Conservation (phyloP, 371 early-diverging fungal genomes). For the Lichtheimia ramosa region DNA sequence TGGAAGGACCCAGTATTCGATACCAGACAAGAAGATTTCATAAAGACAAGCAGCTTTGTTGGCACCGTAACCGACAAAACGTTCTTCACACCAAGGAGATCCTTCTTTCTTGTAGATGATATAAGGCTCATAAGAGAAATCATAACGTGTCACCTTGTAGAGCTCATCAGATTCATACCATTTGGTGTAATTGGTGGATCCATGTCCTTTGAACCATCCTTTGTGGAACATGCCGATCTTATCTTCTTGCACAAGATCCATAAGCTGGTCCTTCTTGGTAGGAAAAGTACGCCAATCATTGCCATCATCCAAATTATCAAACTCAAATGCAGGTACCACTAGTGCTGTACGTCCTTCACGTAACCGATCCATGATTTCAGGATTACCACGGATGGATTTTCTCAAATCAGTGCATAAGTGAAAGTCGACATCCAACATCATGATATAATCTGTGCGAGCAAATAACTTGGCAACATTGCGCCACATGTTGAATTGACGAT, state of each 20-base stretch:
- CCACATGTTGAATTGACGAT: slow-evolving; percentile 69
- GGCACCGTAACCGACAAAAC: slow-evolving; percentile 70
- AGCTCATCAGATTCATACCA: slow-evolving; percentile 48
- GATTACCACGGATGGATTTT: slow-evolving; percentile 36
- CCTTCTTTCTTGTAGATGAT: slow-evolving; percentile 64
- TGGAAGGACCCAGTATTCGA: slow-evolving; percentile 66
- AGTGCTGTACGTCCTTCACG: slow-evolving; percentile 48
- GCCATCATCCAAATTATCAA: slow-evolving; percentile 49
- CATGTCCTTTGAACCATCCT: slow-evolving; percentile 56
- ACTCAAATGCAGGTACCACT: slow-evolving; percentile 66
- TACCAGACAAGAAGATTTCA: slow-evolving; percentile 65
- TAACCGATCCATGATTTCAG: slow-evolving; percentile 46
- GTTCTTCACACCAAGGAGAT: slow-evolving; percentile 68
- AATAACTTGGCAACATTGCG: slow-evolving; percentile 65
- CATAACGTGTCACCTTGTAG: slow-evolving; percentile 56
- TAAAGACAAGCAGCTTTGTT: slow-evolving; percentile 73
- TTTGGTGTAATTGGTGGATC: slow-evolving; percentile 54
- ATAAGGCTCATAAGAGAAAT: slow-evolving; percentile 65
- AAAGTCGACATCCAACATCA: slow-evolving; percentile 66
- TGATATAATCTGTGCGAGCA: slow-evolving; percentile 57
- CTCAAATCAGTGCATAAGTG: slow-evolving; percentile 60
- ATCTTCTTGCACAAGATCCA: slow-evolving; percentile 44
- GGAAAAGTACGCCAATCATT: slow-evolving; percentile 52
- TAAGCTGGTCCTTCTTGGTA: slow-evolving; percentile 36
- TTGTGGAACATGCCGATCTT: slow-evolving; percentile 61